Evolutionary conservation across 2,329 filamentous ascomycete species (phyloP).

Genomic region (Chaetothyriales sp.): DNA sequence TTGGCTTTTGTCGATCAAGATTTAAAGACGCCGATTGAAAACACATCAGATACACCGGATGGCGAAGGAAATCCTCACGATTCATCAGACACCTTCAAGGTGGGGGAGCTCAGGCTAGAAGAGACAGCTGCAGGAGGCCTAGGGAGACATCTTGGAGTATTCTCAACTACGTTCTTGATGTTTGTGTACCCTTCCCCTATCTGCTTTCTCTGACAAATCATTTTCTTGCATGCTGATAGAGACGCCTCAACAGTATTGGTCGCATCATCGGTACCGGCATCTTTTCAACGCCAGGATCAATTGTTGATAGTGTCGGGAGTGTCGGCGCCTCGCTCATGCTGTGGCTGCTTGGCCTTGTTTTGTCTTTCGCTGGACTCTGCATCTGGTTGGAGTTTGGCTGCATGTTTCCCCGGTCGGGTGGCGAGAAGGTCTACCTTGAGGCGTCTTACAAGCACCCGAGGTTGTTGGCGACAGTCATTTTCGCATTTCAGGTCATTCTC

Average conservation of each 20-base stretch:
- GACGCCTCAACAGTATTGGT: background rate
- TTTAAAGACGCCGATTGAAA: background rate
- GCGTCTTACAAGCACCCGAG: slow-evolving; percentile 38
- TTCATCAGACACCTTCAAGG: background rate
- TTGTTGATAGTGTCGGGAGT: slow-evolving; percentile 40
- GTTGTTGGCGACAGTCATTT: slow-evolving; percentile 41
- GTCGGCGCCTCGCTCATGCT: slow-evolving; percentile 41
- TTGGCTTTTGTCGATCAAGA: background rate
- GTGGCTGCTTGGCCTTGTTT: slow-evolving; percentile 39
- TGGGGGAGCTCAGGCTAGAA: background rate
- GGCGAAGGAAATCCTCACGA: background rate
- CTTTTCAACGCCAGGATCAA: slow-evolving; percentile 43
- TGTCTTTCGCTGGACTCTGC: slow-evolving; percentile 34
- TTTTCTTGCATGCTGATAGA: background rate
- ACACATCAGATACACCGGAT: background rate
- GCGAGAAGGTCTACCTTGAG: slow-evolving; percentile 43
- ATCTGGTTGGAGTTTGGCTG: slow-evolving; percentile 36
- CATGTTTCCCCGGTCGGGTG: slow-evolving; percentile 34
- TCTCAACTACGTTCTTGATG: background rate
- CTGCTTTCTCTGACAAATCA: background rate
- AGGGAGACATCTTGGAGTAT: background rate
- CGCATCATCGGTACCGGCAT: slow-evolving; percentile 30
- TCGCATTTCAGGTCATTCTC: slow-evolving; percentile 38
- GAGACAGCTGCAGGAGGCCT: background rate
- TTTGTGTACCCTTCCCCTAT: background rate